Evolutionary conservation across 1,284 basidiomycete species (phyloP).

Genomic region (Volvariella surrecta): DNA sequence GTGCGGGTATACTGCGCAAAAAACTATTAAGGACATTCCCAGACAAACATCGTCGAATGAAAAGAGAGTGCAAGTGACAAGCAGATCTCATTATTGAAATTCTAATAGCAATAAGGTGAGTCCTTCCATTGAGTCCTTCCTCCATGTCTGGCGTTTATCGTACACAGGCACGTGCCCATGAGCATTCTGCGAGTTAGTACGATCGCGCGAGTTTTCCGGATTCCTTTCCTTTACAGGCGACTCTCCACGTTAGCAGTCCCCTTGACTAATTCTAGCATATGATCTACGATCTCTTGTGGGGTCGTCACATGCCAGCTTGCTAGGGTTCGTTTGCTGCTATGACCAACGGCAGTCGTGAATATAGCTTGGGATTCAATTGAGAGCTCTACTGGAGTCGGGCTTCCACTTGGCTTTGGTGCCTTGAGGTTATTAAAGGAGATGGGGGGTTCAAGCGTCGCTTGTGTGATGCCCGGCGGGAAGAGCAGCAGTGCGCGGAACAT

Average conservation of each 20-base stretch:
- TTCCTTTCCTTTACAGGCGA: no score
- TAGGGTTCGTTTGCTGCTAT: slow-evolving; percentile 79
- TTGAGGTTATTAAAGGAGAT: slow-evolving; percentile 60
- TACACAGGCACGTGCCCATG: no score
- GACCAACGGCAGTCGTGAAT: slow-evolving; percentile 85
- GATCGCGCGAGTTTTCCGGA: no score
- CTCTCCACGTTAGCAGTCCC: slow-evolving; percentile 4
- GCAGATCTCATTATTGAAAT: no score
- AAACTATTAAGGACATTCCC: no score
- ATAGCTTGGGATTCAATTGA: slow-evolving; percentile 60
- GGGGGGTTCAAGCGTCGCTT: slow-evolving; percentile 61
- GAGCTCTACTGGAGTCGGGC: slow-evolving; percentile 45
- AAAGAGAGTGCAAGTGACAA: no score
- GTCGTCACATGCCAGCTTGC: slow-evolving; percentile 86
- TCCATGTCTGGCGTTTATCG: no score
- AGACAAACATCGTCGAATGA: no score
- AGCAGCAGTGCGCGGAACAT: slow-evolving; percentile 88
- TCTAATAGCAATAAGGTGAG: no score
- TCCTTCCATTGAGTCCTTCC: no score
- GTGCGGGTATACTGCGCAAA: no score
- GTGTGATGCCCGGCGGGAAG: slow-evolving; percentile 39
- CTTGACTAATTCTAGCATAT: slow-evolving; percentile 46
- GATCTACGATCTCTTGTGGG: slow-evolving; percentile 65
- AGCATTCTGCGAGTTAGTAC: no score
- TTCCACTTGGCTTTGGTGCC: slow-evolving; percentile 14